phyloP scores from a whole-genome alignment of 495 filamentous ascomycete genomes.

The Glutinoglossum americanum region DNA sequence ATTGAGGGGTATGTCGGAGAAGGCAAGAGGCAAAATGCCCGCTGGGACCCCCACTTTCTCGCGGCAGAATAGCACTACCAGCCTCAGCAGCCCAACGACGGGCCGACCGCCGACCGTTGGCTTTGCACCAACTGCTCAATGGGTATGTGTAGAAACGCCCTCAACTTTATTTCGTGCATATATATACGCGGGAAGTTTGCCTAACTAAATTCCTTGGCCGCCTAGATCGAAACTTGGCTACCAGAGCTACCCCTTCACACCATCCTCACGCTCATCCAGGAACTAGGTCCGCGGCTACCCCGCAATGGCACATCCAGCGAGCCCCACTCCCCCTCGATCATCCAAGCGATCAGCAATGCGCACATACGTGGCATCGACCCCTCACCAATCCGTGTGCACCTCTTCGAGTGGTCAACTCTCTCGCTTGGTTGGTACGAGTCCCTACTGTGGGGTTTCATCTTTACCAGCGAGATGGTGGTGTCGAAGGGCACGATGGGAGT shows the following conservation, averaged over 20 bases:
- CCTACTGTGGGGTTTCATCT: slow-evolving; percentile 88
- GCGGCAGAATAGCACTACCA: slow-evolving; percentile 77
- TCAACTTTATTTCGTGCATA: not conserved
- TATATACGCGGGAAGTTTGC: not conserved
- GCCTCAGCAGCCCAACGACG: slow-evolving; percentile 38
- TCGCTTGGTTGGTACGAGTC: slow-evolving; percentile 94
- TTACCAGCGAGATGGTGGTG: slow-evolving; percentile 72
- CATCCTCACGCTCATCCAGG: slow-evolving; percentile 56
- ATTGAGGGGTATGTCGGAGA: slow-evolving; percentile 92
- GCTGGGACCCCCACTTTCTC: slow-evolving; percentile 66
- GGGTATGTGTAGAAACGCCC: slow-evolving; percentile 26
- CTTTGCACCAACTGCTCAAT: slow-evolving; percentile 41
- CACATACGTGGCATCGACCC: slow-evolving; percentile 46
- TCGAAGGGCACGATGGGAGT: slow-evolving; percentile 77
- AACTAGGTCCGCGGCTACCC: slow-evolving; percentile 25
- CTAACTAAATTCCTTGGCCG: not conserved
- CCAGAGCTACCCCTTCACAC: slow-evolving; percentile 82
- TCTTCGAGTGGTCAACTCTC: slow-evolving; percentile 87
- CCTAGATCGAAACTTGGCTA: slow-evolving; percentile 83
- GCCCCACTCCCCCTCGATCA: slow-evolving; percentile 17
- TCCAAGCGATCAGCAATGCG: slow-evolving; percentile 9
- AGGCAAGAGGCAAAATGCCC: slow-evolving; percentile 93
- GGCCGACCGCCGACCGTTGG: slow-evolving; percentile 2
- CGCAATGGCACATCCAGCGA: slow-evolving; percentile 15
- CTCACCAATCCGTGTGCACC: slow-evolving; percentile 54